Evolutionary conservation across 1,139 yeast genomes (phyloP).

Genomic region (Petasospora rhodanensis): DNA sequence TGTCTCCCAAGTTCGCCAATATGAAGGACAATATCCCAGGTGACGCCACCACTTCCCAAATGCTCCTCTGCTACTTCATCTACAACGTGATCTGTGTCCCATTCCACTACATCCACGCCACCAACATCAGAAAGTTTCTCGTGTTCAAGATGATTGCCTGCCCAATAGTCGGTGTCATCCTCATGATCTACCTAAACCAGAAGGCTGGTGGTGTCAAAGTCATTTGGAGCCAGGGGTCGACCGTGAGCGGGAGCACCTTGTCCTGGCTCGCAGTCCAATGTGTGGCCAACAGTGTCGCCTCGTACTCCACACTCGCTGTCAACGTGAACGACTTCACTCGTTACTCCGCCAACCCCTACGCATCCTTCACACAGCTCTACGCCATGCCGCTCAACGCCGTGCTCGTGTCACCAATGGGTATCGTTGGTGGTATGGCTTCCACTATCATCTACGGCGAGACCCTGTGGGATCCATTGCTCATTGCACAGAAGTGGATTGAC

Average conservation of each 20-base stretch:
- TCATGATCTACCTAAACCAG: no score
- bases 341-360: constrained; percentile 29
- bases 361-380: constrained; percentile 29
- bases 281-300: constrained; percentile 30
- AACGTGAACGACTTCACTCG: constrained; percentile 38
- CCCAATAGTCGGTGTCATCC: no score
- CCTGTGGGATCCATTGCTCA: constrained; percentile 34
- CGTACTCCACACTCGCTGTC: constrained; percentile 37
- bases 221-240: constrained; percentile 29
- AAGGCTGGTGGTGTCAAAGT: no score
- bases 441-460: constrained; percentile 29
- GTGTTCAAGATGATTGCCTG: no score
- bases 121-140: no score
- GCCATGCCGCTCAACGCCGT: constrained; percentile 33
- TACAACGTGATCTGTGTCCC: no score
- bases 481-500: constrained; percentile 31
- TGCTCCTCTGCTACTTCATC: constrained; percentile 31
- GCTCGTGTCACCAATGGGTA: constrained; percentile 32
- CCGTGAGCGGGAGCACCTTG: constrained; percentile 31
- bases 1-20: constrained; percentile 36
- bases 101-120: no score
- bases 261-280: no score
- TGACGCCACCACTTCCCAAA: constrained; percentile 33
- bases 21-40: constrained; percentile 35
- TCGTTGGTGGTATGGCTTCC: constrained; percentile 30